Base-by-base conservation (phyloP, 257 asterid species). In the Misopates orontium region DNA sequence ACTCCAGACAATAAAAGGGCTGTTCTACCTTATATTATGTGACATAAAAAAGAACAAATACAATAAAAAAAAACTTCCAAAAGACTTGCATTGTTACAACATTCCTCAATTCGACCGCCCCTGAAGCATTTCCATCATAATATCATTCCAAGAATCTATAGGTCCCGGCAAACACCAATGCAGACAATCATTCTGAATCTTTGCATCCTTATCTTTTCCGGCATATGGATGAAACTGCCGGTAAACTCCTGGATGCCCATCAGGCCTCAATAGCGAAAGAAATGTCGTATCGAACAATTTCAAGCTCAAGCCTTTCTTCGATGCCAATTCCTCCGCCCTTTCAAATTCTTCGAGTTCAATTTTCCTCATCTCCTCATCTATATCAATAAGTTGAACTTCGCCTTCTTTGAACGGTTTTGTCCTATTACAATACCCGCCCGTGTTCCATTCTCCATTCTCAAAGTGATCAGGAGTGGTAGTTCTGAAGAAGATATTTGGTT, bases 81-180 rank as follows among this genome's bases (percentile, higher is more conserved):
- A 68, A 60, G 45, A 15, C 18, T 4, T 14, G 61, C 22, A 62
- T 4, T 5, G 16, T n/a, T 21, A 2, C 52, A 45, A 64, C 31
- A 2, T 2, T 6, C 21, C 9, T 65, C 39, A 51, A 39, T 21
- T 42, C 41, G 41, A 62, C 51, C 62, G 22, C 19, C 17, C 66
- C 25, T 72, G 56, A 65, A 90, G 69, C 88, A 90, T 78, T 77
- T 82, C 82, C 86, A 82, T 69, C 74, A 94, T 75, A 77, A 94
- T 58, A 55, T 90, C 97, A 79, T 88, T 90, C 99, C 99, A 94
- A 49, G 92, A 82, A 42, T 94, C 99, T 59, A 94, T 88, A 0
- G 99, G 97, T 8, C 99, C 97, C 0, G 99, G 99, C 77, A 94
- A 77, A 62, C 99, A 94, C 99, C 99, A 90, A 20, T 94, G 99